These are phyloP conservation scores for Tripterygium wilfordii DNA, from an alignment of 177 flowering plant genomes.

Conservation along the genomic window DNA sequence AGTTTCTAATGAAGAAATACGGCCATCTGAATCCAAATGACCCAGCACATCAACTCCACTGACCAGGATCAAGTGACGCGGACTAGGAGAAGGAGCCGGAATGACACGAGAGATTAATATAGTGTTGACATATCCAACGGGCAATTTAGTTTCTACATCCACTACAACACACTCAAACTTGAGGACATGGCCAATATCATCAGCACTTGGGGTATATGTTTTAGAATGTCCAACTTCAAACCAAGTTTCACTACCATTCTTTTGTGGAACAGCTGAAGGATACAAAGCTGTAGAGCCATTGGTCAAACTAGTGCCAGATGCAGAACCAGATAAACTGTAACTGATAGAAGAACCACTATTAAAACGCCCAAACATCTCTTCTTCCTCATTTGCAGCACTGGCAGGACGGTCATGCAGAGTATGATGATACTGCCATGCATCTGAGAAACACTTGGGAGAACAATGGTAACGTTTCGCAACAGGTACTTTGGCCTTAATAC, in stretches of 20 bases:
- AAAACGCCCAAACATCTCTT: conserved; percentile 80
- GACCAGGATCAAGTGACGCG: conserved; percentile 76
- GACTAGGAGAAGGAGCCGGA: conserved; percentile 92
- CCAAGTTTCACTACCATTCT: conserved; percentile 80
- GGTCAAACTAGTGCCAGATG: conserved; percentile 41
- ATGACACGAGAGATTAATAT: conserved; percentile 76
- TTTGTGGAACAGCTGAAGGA: conserved; percentile 53
- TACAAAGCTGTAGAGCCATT: conserved; percentile 63
- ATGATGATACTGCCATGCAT: conserved; percentile 99
- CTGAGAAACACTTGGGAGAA: conserved; percentile 79
- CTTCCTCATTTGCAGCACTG: conserved; percentile 72
- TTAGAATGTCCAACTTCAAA: conserved; percentile 87
- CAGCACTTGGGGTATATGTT: conserved; percentile 90
- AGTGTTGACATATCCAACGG: conserved; percentile 55
- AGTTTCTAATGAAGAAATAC: conserved; percentile 54
- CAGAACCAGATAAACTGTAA: conserved; percentile 39
- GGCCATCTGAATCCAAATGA: conserved; percentile 59
- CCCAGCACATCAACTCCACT: conserved; percentile 62
- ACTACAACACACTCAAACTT: conserved; percentile 88
- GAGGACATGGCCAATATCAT: conserved; percentile 85
- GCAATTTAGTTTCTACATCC: conserved; percentile 56
- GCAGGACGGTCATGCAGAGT: conserved; percentile 74
- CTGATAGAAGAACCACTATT: conserved; percentile 46
- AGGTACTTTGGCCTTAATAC: conserved; percentile 82
- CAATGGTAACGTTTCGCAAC: conserved; percentile 90